Evolutionary conservation across 1,284 basidiomycete genomes (phyloP), one percentile per base, ranked within the genome.

Genomic region (Ustilago sp.): DNA sequence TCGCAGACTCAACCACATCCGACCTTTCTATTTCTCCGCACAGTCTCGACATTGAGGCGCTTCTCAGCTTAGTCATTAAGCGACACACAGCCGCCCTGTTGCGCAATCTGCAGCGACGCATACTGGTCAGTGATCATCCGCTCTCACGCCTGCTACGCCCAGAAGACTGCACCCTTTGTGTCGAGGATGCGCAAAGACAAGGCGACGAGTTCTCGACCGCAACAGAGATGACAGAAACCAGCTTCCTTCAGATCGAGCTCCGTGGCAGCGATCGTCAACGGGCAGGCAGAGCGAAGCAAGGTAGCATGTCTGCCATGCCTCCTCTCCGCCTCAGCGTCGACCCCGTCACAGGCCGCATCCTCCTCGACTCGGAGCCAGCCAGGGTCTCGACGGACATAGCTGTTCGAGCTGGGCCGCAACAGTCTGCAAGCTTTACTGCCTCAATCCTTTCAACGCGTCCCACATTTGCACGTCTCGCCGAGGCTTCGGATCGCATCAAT

Each of bases 401-500:
- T 39, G 28, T 36, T 13, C 35, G 39, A 2, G 17, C 28, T 3
- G 45, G 36, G 4, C 28, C 41, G 5, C 36, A 34, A n/a, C 58
- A 60, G 23, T 48, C 67, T 38, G 52, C 66, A 11, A 59, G 19
- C 51, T 76, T 76, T n/a, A 71, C 74, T 3, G 68, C 68, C 3
- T 63, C 69, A 1, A 60, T 63, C 11, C 63, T 77, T n/a, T 66
- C 66, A 12, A 71, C 74, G 5, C 59, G 66, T 8, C 48, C 69
- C 1, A 60, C 62, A 0, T 64, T 52, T 5, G 61, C 70, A 9
- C 75, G 63, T 31, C 70, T 77, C 3, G 48, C 66, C 19, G 75
- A 81, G 38, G 68, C 80, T 35, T 70, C 77, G 2, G 73, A 74
- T 28, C 67, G 67, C 36, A 63, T 82, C 59, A 82, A 82, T 39